Evolutionary conservation across 2,329 filamentous ascomycete genomes (phyloP).

Genomic region (Alternaria metachromatica): DNA sequence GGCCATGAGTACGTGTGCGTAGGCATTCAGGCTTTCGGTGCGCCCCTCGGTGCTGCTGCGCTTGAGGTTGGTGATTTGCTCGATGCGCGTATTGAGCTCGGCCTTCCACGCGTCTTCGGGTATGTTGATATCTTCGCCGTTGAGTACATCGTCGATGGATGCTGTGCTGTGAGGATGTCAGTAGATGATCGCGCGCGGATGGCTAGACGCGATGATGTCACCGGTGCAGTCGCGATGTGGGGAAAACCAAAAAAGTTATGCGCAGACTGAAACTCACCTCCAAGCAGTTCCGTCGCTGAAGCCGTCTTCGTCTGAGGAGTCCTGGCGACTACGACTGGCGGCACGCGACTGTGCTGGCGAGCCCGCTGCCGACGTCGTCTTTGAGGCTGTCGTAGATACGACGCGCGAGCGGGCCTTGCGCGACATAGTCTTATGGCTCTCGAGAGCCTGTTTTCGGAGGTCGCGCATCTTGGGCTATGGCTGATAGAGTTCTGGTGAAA

Average conservation of each 20-base stretch:
- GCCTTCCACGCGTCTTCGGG: constrained; percentile 65
- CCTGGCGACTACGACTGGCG: constrained; percentile 62
- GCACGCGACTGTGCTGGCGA: constrained; percentile 65
- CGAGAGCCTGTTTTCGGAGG: constrained; percentile 70
- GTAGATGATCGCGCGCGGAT: constrained; percentile 17
- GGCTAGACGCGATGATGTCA: constrained; percentile 38
- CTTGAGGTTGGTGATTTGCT: constrained; percentile 78
- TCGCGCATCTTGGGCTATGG: constrained; percentile 62
- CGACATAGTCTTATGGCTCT: constrained; percentile 75
- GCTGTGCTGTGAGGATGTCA: constrained; percentile 57
- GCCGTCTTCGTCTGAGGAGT: constrained; percentile 69
- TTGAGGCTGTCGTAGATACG: constrained; percentile 64
- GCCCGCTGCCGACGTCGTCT: constrained; percentile 62
- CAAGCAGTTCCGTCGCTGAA: constrained; percentile 66
- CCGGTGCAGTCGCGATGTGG: constrained; percentile 8
- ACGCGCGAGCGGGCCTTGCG: constrained; percentile 68
- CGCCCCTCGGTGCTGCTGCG: constrained; percentile 75
- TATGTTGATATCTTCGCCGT: constrained; percentile 57
- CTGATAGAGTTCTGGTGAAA: neutral
- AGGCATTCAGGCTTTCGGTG: constrained; percentile 67
- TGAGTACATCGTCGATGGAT: constrained; percentile 70
- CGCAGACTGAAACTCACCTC: constrained; percentile 53
- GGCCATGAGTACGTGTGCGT: constrained; percentile 70
- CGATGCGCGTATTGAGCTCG: constrained; percentile 69
- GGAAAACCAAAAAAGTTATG: constrained; percentile 14